Evolutionary conservation across 1,139 yeast genomes (phyloP), one percentile per base, ranked within the genome.

Genomic region (Entelexis paramagnoliae): DNA sequence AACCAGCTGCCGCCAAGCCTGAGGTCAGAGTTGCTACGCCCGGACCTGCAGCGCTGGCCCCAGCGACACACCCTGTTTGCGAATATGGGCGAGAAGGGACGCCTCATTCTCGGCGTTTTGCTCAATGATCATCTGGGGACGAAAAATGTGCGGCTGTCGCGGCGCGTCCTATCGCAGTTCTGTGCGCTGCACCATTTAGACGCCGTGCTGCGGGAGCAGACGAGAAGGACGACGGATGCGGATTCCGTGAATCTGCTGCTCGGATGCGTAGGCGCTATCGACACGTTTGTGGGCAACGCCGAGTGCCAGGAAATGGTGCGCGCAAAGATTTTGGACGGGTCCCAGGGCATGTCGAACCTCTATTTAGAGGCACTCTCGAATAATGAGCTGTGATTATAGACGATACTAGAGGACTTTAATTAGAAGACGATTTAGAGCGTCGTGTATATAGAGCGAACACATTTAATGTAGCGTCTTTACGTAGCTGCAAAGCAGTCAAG

Each of bases 71-170:
- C 22, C 13, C 32, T 56, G n/a, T 57, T 55, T 43, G 38, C 13
- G 1, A 57, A 56, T 5, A 47, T 57, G 11, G 16, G 22, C 19
- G 14, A 8, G 8, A 29, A 26, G 9, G 60, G 60, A 1, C 38
- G 29, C 4, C 6, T 17, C 38, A 20, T 52, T 7, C 48, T 58
- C 17, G 22, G 34, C 6, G 24, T 58, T 3, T 40, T 51, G 17
- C 19, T 53, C 39, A 58, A 57, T 38, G 50, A 46, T 29, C 53
- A 54, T 19, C 46, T 58, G 8, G 58, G 60, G 9, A 55, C 60
- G 1, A 57, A 52, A n/a, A 57, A 40, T 13, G 55, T 55, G 4
- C 43, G 28, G 28, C 19, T 57, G 8, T 47, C 52, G 14, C 39
- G 24, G 5, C 13, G 7, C 8, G 52, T 57, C 10, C 6, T 55